phyloP scores from a whole-genome alignment of 2,329 filamentous ascomycete species.

The Simplicillium aogashimaense region DNA sequence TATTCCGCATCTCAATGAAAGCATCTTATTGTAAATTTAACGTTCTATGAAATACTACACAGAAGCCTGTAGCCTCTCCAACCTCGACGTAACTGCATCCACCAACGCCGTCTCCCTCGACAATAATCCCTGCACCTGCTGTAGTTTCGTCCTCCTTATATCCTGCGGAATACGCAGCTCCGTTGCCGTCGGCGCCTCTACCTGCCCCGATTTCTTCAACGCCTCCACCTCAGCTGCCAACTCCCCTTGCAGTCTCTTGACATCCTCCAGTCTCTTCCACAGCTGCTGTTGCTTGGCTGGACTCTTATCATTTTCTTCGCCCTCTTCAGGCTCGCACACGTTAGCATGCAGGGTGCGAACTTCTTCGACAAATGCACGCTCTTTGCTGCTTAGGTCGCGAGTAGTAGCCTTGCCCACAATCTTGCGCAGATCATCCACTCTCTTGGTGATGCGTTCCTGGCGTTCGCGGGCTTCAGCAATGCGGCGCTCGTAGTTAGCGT shows the following conservation, averaged over 20 bases:
- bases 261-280: conserved; percentile 47
- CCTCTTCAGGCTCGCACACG: conserved; percentile 25
- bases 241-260: conserved; percentile 42
- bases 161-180: conserved; percentile 47
- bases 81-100: conserved; percentile 52
- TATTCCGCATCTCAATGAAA: no score
- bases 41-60: conserved; percentile 12
- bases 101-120: conserved; percentile 59
- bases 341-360: conserved; percentile 44
- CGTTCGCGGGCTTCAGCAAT: conserved; percentile 42
- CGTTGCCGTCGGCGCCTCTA: conserved; percentile 23
- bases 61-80: conserved; percentile 44
- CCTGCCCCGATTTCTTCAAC: conserved; percentile 22
- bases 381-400: conserved; percentile 32
- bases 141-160: conserved; percentile 52
- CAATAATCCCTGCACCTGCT: conserved; percentile 52
- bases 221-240: conserved; percentile 41
- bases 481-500: conserved; percentile 48
- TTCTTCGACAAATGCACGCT: conserved; percentile 34
- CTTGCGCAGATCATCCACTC: conserved; percentile 49
- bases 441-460: conserved; percentile 45
- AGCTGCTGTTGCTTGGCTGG: conserved; percentile 34
- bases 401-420: conserved; percentile 29
- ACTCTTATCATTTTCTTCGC: conserved; percentile 8
- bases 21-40: no score